Evolutionary conservation across 208 protist species (phyloP), one percentile per base, ranked within the genome.

Genomic region (Trypanosoma caninum): DNA sequence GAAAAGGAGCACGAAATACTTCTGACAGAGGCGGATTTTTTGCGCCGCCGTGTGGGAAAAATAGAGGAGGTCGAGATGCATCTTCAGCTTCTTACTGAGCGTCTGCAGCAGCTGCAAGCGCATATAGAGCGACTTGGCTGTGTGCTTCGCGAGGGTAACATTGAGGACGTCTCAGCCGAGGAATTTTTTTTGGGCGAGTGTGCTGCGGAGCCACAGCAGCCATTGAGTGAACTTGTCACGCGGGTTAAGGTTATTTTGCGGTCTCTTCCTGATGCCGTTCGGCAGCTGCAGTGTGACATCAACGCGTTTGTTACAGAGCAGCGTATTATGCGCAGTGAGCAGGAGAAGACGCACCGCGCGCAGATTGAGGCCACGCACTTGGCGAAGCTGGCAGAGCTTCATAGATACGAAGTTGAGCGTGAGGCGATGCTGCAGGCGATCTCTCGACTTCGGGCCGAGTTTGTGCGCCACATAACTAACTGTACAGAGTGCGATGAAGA

Each of bases 1-100:
- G 61, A 52, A 25, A 55, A 40, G 18, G 47, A 72, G 20, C 58
- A 56, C 38, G 56, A 72, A 33, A 30, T n/a, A 3, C 46, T 72
- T 31, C 13, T 63, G 31, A 20, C 14, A 3, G 59, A 74, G 33
- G 41, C 59, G 16, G 67, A 50, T 16, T 30, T 31, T 0, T 27
- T 34, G 8, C 54, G 55, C 31, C 59, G 59, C 23, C 59, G 44
- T 1, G 48, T 34, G 20, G 14, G 16, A 2, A 23, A 20, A n/a
- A 35, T 58, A 30, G 47, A 69, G 20, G 34, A 62, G 5, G 47
- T 46, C 1, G 60, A 63, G 30, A 50, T 44, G 40, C 47, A 46
- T 13, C 16, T 74, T 22, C 59, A 56, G 40, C 33, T 48, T 42
- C 35, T 72, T 11, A 58, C 44, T 14, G 60, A 62, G 14, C 52